Conservation (phyloP, 2,329 filamentous ascomycete species). For the Epichloe brachyelytri region DNA sequence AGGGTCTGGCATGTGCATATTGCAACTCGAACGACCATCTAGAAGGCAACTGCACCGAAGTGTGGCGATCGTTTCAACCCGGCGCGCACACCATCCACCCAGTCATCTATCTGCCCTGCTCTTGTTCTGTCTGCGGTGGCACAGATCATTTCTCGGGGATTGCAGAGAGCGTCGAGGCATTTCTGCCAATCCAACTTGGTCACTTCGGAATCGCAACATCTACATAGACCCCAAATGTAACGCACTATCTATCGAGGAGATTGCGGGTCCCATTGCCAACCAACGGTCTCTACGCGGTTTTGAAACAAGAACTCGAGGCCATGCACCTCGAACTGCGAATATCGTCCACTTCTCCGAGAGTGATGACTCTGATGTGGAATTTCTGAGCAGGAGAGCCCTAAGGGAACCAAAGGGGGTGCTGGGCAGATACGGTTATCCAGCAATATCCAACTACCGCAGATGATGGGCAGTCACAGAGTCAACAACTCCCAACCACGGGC, state of each 20-base stretch:
- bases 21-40: slow-evolving; percentile 44
- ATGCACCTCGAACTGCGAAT: slow-evolving; percentile 22
- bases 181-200: slow-evolving; percentile 35
- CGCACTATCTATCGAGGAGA: slow-evolving; percentile 25
- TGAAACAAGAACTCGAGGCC: slow-evolving; percentile 22
- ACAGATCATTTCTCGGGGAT: slow-evolving; percentile 43
- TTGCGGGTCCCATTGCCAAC: slow-evolving; percentile 11
- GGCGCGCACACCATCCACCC: slow-evolving; percentile 28
- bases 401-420: slow-evolving; percentile 14
- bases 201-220: slow-evolving; percentile 30
- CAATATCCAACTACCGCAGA: slow-evolving; percentile 26
- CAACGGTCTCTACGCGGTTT: slow-evolving; percentile 12
- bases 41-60: slow-evolving; percentile 44
- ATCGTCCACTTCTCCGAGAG: slow-evolving; percentile 31
- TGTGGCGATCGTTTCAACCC: slow-evolving; percentile 46
- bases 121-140: slow-evolving; percentile 44
- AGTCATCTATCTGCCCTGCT: slow-evolving; percentile 35
- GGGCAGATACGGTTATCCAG: slow-evolving; percentile 27
- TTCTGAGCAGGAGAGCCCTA: slow-evolving; percentile 23
- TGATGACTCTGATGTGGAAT: slow-evolving; percentile 32
- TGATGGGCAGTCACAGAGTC: slow-evolving; percentile 9
- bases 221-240: slow-evolving; percentile 36
- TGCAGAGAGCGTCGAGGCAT: slow-evolving; percentile 25
- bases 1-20: slow-evolving; percentile 45
- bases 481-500: slow-evolving; percentile 9